Evolutionary conservation across 805 yeast species (phyloP), one percentile per base, ranked within the genome.

Genomic region (Dipodascopsis tothii): DNA sequence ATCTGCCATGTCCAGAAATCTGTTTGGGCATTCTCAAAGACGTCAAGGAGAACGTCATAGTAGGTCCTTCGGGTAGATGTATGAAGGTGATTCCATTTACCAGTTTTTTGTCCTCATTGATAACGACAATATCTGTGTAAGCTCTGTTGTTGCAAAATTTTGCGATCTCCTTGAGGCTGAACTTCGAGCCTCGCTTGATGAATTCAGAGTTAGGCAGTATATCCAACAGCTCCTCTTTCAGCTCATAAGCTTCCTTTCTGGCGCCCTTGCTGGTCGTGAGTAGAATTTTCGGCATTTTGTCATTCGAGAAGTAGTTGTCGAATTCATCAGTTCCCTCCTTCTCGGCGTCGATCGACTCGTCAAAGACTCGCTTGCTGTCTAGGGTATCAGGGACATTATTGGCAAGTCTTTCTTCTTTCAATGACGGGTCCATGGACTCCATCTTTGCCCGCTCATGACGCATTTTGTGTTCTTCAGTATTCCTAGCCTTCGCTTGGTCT

Each of bases 1-100:
- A 81, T 40, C 80, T 75, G 45, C 97, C 97, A 58, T 92, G 97
- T 6, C 95, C 96, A 19, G 68, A 62, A 43, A 92, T 85, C 52
- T 75, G 70, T 54, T 84, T 77, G 7, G 88, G 81, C 55, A 84
- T 83, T 14, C 77, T 75, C 35, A 83, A 72, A 2, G 95, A 85
- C 5, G 86, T 71, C 3, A 92, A 69, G 22, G 92, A 81, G 59
- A 92, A 92, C 66, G 90, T 88, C 61, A 86, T 86, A 0, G 96
- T 83, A 30, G 98, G 98, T 1, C 98, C 98, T 37, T 75, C 84
- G 5, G 98, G 98, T 46, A 92, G 71, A 67, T 92, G 96, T 45
- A 92, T 81, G 59, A 92, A 84, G 1, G 97, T 86, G 45, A 92
- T 66, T 1, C 98, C 98, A 41, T 84, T 88, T 32, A 92, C 94